Base-by-base conservation (phyloP, 164 flowering plant genomes). In the Saururus chinensis region DNA sequence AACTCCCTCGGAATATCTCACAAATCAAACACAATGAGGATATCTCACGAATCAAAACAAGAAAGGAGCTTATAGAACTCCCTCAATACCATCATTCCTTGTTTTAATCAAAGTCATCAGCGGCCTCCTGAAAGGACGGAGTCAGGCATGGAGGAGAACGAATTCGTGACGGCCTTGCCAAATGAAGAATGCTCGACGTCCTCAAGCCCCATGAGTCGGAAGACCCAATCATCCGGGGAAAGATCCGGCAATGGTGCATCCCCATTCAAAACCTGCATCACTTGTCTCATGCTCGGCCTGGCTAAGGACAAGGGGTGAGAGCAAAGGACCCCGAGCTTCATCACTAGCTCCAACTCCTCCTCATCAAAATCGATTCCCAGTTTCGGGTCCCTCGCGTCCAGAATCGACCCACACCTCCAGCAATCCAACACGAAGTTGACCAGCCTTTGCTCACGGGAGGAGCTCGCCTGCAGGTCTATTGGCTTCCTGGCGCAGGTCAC, bases 401-500 rank as follows among this genome's bases (percentile, higher is more conserved):
- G 23, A 48, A 72, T 68, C 4, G 4, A 37, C 40, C 75, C 75
- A 19, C 49, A 53, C 37, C 40, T 72, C 68, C 71, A 72, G 7
- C 64, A 57, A 1, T 59, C 60, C 24, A 16, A 60, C 30, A 72
- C 75, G 68, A 63, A 72, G 56, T 68, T 65, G 20, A 72, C 68
- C 55, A 72, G 55, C 25, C 64, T 42, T 0, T 19, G 0, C 58
- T 60, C 54, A 10, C 53, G 64, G 37, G 37, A 30, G 37, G 37
- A 30, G 37, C 37, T 30, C 37, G 37, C 37, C 1, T 7, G n/a
- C 13, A 20, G 23, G 20, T 65, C 73, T 13, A 77, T 63, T 2
- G 82, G 82, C 57, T 63, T 75, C 60, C 78, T 74, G 19, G 82
- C 84, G 62, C 80, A 72, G 30, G 76, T 82, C 12, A 78, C 71